Base-by-base conservation (phyloP, 306 rosid genomes). In the Abrus pulchellus region DNA sequence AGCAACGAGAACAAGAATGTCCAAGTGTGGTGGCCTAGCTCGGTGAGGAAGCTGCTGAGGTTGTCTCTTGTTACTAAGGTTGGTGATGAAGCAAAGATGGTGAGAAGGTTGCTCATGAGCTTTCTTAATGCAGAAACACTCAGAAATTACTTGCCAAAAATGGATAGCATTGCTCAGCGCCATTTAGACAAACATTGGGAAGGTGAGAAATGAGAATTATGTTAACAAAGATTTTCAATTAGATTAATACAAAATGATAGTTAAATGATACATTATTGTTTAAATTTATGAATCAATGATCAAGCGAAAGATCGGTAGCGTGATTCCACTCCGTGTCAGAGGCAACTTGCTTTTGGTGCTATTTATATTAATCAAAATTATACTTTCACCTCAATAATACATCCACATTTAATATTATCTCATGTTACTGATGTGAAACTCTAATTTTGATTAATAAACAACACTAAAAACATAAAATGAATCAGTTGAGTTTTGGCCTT, bases 1-100 rank as follows among this genome's bases (percentile, higher is more conserved):
- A 69, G 88, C 71, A 87, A 87, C 64, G 90, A 87, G 76, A 87
- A 87, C 84, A 87, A 87, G 88, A 13, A 76, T 77, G 83, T 86
- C 5, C 90, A 80, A 73, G 79, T 83, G 0, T 80, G 90, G 90
- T 83, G 87, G 87, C 90, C 90, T 1, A 38, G 72, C 33, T 80
- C 90, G 3, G 83, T 83, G 6, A 86, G 9, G 83, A 86, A 77
- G 76, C 40, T 86, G 20, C 27, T 86, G 34, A 75, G 85, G 76
- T 68, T 60, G 7, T 86, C 90, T 48, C 33, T 86, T 28, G 76
- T 76, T 54, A 86, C 3, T 11, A 80, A 65, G 68, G 85, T 83
- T 76, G 90, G 90, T 54, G 85, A 77, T 30, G 87, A 86, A 41
- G 90, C 90, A 8, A 83, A 72, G 79, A 6, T 75, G 73, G 64